These are phyloP conservation scores for Aspergillus diversus DNA, from an alignment of 495 filamentous ascomycete genomes.

Conservation along the genomic window DNA sequence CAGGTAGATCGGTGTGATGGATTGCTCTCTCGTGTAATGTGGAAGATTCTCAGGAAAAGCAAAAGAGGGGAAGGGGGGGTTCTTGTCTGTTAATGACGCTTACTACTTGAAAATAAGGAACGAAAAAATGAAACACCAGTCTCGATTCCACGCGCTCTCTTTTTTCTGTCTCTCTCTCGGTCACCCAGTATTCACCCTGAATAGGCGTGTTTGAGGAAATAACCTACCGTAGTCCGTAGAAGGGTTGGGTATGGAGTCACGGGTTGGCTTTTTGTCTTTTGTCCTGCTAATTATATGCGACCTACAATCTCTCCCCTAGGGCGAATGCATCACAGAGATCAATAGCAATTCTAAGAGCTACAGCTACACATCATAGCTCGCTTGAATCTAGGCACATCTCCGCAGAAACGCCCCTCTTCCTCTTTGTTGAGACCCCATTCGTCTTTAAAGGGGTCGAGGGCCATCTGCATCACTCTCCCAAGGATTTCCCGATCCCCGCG, in stretches of 20 bases:
- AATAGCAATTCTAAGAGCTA: conserved; percentile 44
- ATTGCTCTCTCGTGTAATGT: conserved; percentile 26
- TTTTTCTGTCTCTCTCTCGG: not conserved
- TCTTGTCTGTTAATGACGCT: conserved; percentile 9
- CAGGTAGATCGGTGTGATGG: conserved; percentile 29
- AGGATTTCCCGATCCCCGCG: conserved; percentile 80
- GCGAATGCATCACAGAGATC: not conserved
- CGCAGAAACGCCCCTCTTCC: conserved; percentile 82
- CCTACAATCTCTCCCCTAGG: too few relatives aligned
- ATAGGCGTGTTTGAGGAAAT: not conserved
- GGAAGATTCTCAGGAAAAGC: conserved; percentile 22
- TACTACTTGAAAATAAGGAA: conserved; percentile 18
- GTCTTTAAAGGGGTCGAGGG: conserved; percentile 81
- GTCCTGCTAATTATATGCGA: too few relatives aligned
- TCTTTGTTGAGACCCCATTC: conserved; percentile 68
- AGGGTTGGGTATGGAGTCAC: not conserved
- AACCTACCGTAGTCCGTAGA: not conserved
- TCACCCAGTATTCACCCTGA: not conserved
- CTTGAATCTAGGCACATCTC: conserved; percentile 78
- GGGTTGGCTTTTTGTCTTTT: not conserved
- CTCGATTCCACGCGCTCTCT: conserved; percentile 13
- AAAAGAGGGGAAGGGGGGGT: conserved; percentile 4
- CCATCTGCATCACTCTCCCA: conserved; percentile 74
- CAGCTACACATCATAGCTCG: conserved; percentile 93
- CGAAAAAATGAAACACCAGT: conserved; percentile 8